These are phyloP conservation scores for Sugiyamaella mastotermitis DNA, from an alignment of 805 yeast species.

Conservation along the genomic window DNA sequence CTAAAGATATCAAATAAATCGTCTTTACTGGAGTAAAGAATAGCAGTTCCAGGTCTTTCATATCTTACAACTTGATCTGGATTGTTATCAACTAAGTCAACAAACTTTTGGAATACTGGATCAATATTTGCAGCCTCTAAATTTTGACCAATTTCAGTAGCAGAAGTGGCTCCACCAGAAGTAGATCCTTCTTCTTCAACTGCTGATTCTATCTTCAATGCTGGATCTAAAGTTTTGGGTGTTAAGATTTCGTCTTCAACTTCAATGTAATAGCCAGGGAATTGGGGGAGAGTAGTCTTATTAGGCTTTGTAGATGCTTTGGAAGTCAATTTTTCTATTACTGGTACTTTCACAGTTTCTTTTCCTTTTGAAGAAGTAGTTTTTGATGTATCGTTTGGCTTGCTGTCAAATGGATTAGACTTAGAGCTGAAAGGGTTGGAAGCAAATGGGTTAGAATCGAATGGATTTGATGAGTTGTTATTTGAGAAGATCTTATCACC, in stretches of 20 bases:
- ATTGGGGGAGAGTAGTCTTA: constrained; percentile 6
- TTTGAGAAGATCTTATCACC: constrained; percentile 15
- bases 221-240: constrained; percentile 43
- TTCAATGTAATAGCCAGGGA: constrained; percentile 59
- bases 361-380: not conserved
- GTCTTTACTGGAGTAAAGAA: constrained; percentile 63
- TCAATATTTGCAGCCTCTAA: constrained; percentile 45
- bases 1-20: constrained; percentile 42
- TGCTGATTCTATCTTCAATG: constrained; percentile 42
- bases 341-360: constrained; percentile 5
- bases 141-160: no score
- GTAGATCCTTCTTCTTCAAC: constrained; percentile 24
- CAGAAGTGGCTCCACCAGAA: constrained; percentile 9
- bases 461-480: constrained; percentile 11
- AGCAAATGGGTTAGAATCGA: constrained; percentile 19
- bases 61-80: constrained; percentile 85
- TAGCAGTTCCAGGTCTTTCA: constrained; percentile 59
- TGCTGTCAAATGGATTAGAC: constrained; percentile 1
- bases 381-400: not conserved
- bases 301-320: constrained; percentile 4
- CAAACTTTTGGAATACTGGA: constrained; percentile 70
- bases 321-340: constrained; percentile 5
- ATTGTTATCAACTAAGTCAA: constrained; percentile 69
- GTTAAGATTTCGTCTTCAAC: constrained; percentile 59
- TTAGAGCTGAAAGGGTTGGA: constrained; percentile 1